phyloP scores from a whole-genome alignment of 2,329 filamentous ascomycete species.

The Sporothrix luriei region DNA sequence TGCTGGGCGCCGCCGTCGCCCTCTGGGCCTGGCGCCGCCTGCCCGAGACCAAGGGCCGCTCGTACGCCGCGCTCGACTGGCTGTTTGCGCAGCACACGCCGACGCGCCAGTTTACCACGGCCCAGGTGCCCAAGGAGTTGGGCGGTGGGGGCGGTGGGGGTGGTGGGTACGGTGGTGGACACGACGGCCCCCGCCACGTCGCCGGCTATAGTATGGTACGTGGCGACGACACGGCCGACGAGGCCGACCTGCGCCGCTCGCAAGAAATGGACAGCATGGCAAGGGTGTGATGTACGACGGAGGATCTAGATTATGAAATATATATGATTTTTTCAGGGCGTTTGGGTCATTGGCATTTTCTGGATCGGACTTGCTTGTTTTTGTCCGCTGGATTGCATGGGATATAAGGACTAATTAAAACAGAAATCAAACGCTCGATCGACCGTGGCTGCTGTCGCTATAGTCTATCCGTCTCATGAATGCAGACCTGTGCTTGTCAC shows the following conservation, averaged over 20 bases:
- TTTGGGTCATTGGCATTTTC: no score
- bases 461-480: no score
- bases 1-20: slow-evolving; percentile 50
- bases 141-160: not conserved
- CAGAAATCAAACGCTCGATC: no score
- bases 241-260: no score
- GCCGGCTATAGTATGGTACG: not conserved
- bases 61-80: slow-evolving; percentile 58
- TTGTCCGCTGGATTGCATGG: no score
- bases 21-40: slow-evolving; percentile 57
- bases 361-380: no score
- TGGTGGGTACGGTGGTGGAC: not conserved
- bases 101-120: slow-evolving; percentile 42
- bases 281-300: no score
- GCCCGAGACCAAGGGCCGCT: slow-evolving; percentile 53
- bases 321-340: no score
- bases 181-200: not conserved
- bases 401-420: no score
- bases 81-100: slow-evolving; percentile 53
- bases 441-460: no score
- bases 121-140: not conserved
- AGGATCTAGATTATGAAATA: no score
- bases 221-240: not conserved
- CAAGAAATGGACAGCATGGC: no score
- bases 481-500: not conserved